Base-by-base conservation (phyloP, 768 basidiomycete genomes). In the Epithele typhae region DNA sequence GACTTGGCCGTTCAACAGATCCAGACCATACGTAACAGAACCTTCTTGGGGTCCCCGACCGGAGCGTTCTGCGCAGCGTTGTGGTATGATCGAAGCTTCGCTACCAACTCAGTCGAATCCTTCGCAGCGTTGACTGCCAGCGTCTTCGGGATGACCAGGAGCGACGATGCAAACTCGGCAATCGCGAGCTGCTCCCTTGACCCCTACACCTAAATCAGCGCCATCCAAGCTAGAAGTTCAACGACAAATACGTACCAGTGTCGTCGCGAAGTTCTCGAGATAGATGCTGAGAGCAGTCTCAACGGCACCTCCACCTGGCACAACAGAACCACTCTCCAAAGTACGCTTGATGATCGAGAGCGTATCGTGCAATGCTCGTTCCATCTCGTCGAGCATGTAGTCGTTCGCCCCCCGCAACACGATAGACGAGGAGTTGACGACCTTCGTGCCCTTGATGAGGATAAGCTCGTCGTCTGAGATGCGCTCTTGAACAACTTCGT, bases 331-430 rank as follows among this genome's bases (percentile, higher is more conserved):
- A 57, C 92, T 94, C 74, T 99, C 96, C 38, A 98, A 70, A 5
- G 96, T 98, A 48, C 95, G 81, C 73, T 99, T 99, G 72, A 97
- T 92, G 58, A 96, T 79, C 23, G 90, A 95, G 52, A 98, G 67
- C 2, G 90, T 88, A 64, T 99, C 96, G 63, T 99, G 95, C 57
- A 98, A 66, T 0, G 92, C 87, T 39, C 96, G 76, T 70, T 99
- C 96, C 96, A 98, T 99, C 75, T 99, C 96, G 64, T 99, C 96
- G 57, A 98, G 71, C 89, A 97, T 93, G 66, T 95, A 97, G 67
- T 99, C 96, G 66, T 98, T 99, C 23, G 96, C 96, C 37, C 96
- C 96, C 45, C 96, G 81, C 48, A 99, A 74, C 48, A 99, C 81
- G 59, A 99, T 88, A 17, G 93, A 96, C 12, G 87, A 76, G 19